Evolutionary conservation across 225 moss, liverwort and hornwort species (phyloP).

Genomic region (Physcomitrellopsis africana): DNA sequence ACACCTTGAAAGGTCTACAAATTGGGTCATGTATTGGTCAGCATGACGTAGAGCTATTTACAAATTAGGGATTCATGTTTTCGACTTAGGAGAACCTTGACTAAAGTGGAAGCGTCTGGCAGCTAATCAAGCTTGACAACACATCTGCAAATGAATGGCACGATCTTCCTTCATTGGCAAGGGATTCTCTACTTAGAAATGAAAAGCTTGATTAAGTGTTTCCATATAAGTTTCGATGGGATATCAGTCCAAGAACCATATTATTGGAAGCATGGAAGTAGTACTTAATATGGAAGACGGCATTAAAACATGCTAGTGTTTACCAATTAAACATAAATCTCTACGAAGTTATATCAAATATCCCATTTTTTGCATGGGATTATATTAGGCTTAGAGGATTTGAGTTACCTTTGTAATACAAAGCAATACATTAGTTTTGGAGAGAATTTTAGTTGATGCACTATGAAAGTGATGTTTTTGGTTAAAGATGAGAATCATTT

Average conservation of each 20-base stretch:
- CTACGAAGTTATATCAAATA: slow-evolving; percentile 8
- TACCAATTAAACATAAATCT: slow-evolving; percentile 4
- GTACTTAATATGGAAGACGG: background rate
- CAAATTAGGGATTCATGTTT: slow-evolving; percentile 31
- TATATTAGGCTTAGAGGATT: background rate
- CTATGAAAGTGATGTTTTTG: background rate
- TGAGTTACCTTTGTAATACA: slow-evolving; percentile 15
- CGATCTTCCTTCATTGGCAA: slow-evolving; percentile 15
- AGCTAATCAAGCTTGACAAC: slow-evolving; percentile 30
- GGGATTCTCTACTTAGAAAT: background rate
- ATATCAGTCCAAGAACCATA: slow-evolving; percentile 26
- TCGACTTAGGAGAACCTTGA: slow-evolving; percentile 17
- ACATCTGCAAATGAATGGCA: slow-evolving; percentile 33
- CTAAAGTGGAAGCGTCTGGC: slow-evolving; percentile 21
- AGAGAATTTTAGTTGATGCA: background rate
- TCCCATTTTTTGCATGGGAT: slow-evolving; percentile 1
- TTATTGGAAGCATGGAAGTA: background rate
- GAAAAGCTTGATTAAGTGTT: slow-evolving; percentile 21
- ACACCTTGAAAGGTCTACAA: slow-evolving; percentile 10
- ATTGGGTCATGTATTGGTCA: slow-evolving; percentile 17
- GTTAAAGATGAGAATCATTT: background rate
- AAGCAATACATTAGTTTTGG: background rate
- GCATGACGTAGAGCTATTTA: slow-evolving; percentile 21
- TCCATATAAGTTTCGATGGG: slow-evolving; percentile 41
- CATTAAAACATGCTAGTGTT: slow-evolving; percentile 3